Evolutionary conservation across 1,139 yeast species (phyloP), one percentile per base, ranked within the genome.

Genomic region (Suhomyces ambrosiae): DNA sequence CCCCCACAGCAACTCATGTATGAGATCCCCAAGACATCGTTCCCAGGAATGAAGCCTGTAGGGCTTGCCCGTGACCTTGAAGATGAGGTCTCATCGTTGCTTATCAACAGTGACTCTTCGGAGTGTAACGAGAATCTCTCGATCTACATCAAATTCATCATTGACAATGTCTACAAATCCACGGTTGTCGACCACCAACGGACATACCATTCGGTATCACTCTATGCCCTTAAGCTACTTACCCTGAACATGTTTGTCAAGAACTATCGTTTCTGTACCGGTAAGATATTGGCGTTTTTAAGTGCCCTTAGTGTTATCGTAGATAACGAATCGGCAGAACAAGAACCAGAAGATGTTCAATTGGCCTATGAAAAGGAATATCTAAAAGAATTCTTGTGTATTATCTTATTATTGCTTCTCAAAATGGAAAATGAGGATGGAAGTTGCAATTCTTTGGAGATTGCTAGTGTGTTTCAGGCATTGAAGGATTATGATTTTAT

Each of bases 401-500:
- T 71, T 14, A 51, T 58, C 2, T 40, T 69, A 13, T 56, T 67
- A 18, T 48, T 71, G 11, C 39, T 71, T 5, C 49, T 71, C 28
- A 71, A 71, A 40, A 49, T 68, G 33, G 61, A 61, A 28, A 65
- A 64, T 35, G 49, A 41, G 5, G 39, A 32, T 12, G 15, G 18
- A 5, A 28, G 25, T 11, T n/a, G n/a, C n/a, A 41, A 33, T 5
- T 22, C 34, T 7, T 38, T 54, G 2, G 55, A 54, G 9, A 41
- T 43, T 5, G 42, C 45, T 4, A 53, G 53, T n/a, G 54, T 73
- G 7, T 63, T 58, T 32, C 35, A 39, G 4, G 42, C 54, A 2
- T 49, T 71, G 21, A 41, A 50, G 12, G 77, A 79, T 38, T 59
- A 84, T 32, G 61, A 61, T 6, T 59, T 71, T 24, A 63, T 87